phyloP scores from a whole-genome alignment of 2,329 filamentous ascomycete species.

The Fusarium xylarioides region DNA sequence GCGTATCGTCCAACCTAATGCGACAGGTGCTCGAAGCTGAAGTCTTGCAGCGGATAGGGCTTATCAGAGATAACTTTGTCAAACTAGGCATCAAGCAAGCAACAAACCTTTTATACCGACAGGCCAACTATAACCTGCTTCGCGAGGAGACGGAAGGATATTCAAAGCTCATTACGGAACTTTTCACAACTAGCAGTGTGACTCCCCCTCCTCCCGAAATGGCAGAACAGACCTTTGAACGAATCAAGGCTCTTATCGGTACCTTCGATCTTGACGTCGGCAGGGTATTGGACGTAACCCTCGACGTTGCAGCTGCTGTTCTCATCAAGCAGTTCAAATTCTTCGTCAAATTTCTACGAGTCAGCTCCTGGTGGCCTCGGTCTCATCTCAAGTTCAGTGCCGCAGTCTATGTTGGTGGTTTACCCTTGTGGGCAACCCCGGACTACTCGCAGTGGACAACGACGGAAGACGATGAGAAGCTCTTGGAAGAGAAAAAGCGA shows the following conservation, averaged over 20 bases:
- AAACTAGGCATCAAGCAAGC: constrained; percentile 87
- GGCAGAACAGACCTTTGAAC: constrained; percentile 87
- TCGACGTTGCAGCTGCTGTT: constrained; percentile 94
- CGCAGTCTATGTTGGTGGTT: constrained; percentile 64
- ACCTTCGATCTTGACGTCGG: constrained; percentile 98
- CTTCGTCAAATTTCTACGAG: constrained; percentile 90
- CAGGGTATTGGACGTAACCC: constrained; percentile 89
- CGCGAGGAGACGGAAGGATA: constrained; percentile 97
- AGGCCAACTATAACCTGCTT: constrained; percentile 95
- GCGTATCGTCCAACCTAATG: constrained; percentile 76
- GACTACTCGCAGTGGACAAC: constrained; percentile 70
- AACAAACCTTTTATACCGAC: constrained; percentile 92
- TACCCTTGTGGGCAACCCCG: constrained; percentile 89
- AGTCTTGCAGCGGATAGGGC: constrained; percentile 76
- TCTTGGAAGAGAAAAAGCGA: constrained; percentile 65
- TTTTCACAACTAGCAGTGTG: constrained; percentile 86
- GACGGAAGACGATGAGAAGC: constrained; percentile 73
- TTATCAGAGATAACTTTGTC: constrained; percentile 86
- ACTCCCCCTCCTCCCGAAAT: constrained; percentile 78
- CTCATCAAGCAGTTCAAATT: constrained; percentile 93
- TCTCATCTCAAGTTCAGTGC: constrained; percentile 57
- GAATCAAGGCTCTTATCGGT: constrained; percentile 92
- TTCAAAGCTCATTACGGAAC: constrained; percentile 93
- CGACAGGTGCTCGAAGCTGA: constrained; percentile 84
- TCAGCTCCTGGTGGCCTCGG: constrained; percentile 96